Evolutionary conservation across 805 yeast genomes (phyloP).

Genomic region (Helenozyma rhizophorensis): DNA sequence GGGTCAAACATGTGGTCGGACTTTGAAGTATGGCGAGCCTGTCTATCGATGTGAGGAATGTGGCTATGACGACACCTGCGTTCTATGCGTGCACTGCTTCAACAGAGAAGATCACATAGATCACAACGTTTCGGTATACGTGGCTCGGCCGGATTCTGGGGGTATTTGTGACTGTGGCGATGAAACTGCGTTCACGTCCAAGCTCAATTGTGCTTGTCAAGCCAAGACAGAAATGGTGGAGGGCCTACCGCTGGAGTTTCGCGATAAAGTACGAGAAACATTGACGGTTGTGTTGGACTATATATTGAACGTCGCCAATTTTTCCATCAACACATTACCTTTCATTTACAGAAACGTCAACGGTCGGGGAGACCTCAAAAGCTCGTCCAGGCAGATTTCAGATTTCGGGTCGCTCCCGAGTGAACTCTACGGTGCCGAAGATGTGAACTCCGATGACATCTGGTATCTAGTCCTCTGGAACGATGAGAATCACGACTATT

Average conservation of each 20-base stretch:
- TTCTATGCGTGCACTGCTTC: conserved; percentile 69
- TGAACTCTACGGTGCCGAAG: conserved; percentile 28
- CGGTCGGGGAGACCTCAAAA: conserved; percentile 15
- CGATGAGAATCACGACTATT: conserved; percentile 66
- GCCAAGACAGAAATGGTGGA: conserved; percentile 3
- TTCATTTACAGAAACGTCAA: conserved; percentile 29
- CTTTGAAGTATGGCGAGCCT: conserved; percentile 57
- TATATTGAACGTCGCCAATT: conserved; percentile 40
- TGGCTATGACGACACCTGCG: conserved; percentile 76
- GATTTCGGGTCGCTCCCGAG: conserved; percentile 29
- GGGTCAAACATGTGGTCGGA: conserved; percentile 67
- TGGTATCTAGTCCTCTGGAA: conserved; percentile 67
- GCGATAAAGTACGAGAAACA: conserved; percentile 20
- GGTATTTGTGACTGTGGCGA: conserved; percentile 75
- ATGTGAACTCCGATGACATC: conserved; percentile 25
- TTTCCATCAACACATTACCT: conserved; percentile 37
- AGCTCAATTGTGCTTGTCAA: conserved; percentile 48
- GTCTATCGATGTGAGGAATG: conserved; percentile 74
- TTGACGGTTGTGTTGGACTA: conserved; percentile 37
- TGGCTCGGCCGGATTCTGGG: conserved; percentile 37
- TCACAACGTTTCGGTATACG: conserved; percentile 57
- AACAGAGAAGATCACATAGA: conserved; percentile 62
- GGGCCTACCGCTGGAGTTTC: conserved; percentile 12
- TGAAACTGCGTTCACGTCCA: conserved; percentile 53
- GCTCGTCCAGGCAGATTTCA: conserved; percentile 25